Base-by-base conservation (phyloP, 192 early-diverging fungal genomes). In the Anaeromyces robustus region DNA sequence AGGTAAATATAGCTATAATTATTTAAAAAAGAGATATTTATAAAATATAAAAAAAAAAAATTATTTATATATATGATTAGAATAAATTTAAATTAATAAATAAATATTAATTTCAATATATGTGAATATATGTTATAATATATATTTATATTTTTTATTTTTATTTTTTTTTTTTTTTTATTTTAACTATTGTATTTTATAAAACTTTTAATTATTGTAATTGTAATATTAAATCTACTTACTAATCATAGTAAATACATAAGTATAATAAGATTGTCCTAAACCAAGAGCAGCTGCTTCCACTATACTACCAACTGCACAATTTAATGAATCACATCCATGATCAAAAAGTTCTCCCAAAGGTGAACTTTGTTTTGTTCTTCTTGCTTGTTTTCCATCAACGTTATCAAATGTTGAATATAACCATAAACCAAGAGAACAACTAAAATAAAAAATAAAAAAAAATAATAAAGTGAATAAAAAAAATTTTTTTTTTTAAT, bases 261-360 rank as follows among this genome's bases (percentile, higher is more conserved):
- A 68, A 11, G 90, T 88, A 80, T 89, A 89, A 84, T 88, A 90
- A 29, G 89, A 87, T 82, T 94, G 90, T 17, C 95, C 95, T 78
- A 94, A 87, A 2, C 89, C 90, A 85, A 95, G 86, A 37, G 89
- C 90, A 32, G 93, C 92, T 26, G 92, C 90, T 82, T 95, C 91
- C 80, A 95, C 87, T 13, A 96, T 85, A 9, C 92, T 87, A 22
- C 89, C 89, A 81, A 95, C 90, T 30, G 93, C 89, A 85, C 93
- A 94, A 87, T 95, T 95, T 78, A 96, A 85, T 29, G 95, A 93
- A 82, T 96, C 95, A 83, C 94, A 94, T 22, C 93, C 94, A 80
- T 98, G 96, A 86, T 98, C 96, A 87, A 98, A 98, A n/a, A 68
- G 52, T 87, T 94, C 93, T 81, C 93, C 94, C 17, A 96, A 89